Evolutionary conservation across 805 yeast genomes (phyloP).

Genomic region (Zygoascus tannicola): DNA sequence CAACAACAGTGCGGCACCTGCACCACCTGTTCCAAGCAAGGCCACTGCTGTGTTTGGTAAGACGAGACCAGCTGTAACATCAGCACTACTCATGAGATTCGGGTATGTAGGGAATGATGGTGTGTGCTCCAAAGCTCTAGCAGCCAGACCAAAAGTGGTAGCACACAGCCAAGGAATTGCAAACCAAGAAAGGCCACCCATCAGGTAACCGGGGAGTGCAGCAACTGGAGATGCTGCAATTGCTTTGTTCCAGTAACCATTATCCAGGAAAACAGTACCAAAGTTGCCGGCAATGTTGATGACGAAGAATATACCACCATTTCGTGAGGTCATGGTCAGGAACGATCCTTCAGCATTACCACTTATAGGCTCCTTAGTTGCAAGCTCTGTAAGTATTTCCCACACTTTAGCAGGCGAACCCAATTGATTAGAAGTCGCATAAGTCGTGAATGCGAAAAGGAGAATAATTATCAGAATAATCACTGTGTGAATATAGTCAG

Average conservation of each 20-base stretch:
- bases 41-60: conserved; percentile 72
- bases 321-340: conserved; percentile 74
- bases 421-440: conserved; percentile 54
- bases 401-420: conserved; percentile 82
- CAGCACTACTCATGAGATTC: conserved; percentile 49
- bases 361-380: conserved; percentile 49
- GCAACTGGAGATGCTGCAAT: conserved; percentile 78
- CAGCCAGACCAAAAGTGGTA: conserved; percentile 81
- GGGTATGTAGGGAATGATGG: conserved; percentile 80
- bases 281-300: conserved; percentile 84
- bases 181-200: conserved; percentile 88
- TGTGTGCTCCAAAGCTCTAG: conserved; percentile 58
- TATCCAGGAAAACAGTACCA: conserved; percentile 80
- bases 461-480: conserved; percentile 68
- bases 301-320: conserved; percentile 84
- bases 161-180: conserved; percentile 80
- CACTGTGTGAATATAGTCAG: conserved; percentile 76
- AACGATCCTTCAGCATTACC: conserved; percentile 85
- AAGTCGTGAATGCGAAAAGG: conserved; percentile 72
- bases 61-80: conserved; percentile 67
- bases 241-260: conserved; percentile 85
- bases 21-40: conserved; percentile 79
- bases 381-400: conserved; percentile 55
- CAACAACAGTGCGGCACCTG: conserved; percentile 67
- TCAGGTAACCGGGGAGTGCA: conserved; percentile 76